Conservation (phyloP, 73 alveolate genomes). For the Paramecium sexaurelia region DNA sequence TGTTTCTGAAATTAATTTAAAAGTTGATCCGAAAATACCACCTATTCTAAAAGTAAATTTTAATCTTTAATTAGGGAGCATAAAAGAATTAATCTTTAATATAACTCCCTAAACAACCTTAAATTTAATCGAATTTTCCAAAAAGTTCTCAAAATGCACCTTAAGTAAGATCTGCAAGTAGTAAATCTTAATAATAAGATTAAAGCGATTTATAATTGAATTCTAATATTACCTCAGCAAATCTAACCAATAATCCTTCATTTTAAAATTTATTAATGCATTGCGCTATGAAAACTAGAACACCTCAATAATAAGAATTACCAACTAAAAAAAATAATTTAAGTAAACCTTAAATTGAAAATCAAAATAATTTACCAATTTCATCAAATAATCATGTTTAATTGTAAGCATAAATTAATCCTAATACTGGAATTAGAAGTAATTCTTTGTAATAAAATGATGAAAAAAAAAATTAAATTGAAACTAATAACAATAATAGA, state of each 20-base stretch:
- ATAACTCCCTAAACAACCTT: background rate
- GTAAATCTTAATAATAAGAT: constrained; percentile 19
- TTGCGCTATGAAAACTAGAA: constrained; percentile 39
- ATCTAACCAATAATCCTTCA: constrained; percentile 23
- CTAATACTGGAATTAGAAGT: constrained; percentile 5
- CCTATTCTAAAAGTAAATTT: constrained; percentile 1
- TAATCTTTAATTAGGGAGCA: constrained; percentile 30
- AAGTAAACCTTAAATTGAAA: background rate
- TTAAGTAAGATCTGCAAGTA: constrained; percentile 49
- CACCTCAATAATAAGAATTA: constrained; percentile 18
- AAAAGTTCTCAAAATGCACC: background rate
- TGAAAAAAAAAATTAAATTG: background rate
- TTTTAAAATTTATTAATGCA: constrained; percentile 33
- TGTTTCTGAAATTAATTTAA: background rate
- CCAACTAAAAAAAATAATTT: background rate
- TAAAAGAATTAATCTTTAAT: background rate
- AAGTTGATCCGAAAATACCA: background rate
- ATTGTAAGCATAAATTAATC: background rate
- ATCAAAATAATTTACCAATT: background rate
- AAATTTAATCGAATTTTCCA: constrained; percentile 9
- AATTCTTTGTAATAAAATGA: constrained; percentile 45
- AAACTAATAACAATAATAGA: background rate
- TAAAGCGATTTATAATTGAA: background rate
- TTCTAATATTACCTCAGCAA: background rate
- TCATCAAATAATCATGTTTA: background rate